phyloP scores from a whole-genome alignment of 306 rosid species.

The Quercus variabilis region DNA sequence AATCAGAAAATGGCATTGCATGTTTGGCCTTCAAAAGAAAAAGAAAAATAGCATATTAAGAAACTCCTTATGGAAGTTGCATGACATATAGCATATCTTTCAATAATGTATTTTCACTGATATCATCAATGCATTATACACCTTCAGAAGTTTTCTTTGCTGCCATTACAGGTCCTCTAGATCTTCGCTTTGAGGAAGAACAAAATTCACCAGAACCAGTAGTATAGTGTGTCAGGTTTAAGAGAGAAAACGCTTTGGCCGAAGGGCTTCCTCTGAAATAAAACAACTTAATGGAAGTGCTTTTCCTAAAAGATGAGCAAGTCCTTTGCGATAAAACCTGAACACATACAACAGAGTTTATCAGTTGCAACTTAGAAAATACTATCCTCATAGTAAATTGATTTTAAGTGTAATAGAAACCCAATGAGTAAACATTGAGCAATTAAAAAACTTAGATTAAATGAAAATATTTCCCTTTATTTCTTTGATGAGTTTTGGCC shows the following conservation, averaged over 20 bases:
- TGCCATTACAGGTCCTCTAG: slow-evolving; percentile 89
- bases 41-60: background rate
- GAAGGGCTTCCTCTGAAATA: slow-evolving; percentile 47
- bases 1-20: slow-evolving; percentile 14
- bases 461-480: background rate
- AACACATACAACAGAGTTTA: slow-evolving; percentile 13
- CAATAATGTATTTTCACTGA: slow-evolving; percentile 1
- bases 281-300: slow-evolving; percentile 42
- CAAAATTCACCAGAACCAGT: slow-evolving; percentile 43
- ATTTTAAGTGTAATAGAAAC: background rate
- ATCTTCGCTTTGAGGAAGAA: slow-evolving; percentile 75
- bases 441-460: background rate
- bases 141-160: slow-evolving; percentile 84
- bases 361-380: slow-evolving; percentile 9
- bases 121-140: slow-evolving; percentile 14
- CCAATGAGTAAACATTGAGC: background rate
- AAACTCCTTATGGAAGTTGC: background rate
- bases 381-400: background rate
- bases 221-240: slow-evolving; percentile 36
- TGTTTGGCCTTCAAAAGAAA: background rate
- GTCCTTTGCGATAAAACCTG: slow-evolving; percentile 64
- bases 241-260: slow-evolving; percentile 35
- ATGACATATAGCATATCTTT: background rate
- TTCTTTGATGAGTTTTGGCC: no score
- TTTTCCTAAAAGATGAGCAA: slow-evolving; percentile 45